phyloP scores from a whole-genome alignment of 2,329 filamentous ascomycete species.

The Phialophora macrospora region DNA sequence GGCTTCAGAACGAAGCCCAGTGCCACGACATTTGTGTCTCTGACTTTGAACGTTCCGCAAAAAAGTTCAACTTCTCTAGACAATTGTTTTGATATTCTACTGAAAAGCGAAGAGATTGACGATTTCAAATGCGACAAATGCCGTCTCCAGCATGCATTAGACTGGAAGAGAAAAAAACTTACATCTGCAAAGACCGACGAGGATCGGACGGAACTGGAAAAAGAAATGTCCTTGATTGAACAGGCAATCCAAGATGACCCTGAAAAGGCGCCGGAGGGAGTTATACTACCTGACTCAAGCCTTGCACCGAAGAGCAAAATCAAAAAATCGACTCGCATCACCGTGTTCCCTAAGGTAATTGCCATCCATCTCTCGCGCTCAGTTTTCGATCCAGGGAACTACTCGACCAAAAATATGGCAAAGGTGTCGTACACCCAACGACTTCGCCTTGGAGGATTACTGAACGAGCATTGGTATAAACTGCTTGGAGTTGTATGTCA shows the following conservation, averaged over 20 bases:
- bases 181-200: slow-evolving; percentile 58
- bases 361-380: slow-evolving; percentile 91
- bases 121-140: slow-evolving; percentile 97
- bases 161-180: slow-evolving; percentile 65
- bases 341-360: slow-evolving; percentile 83
- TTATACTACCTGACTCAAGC: slow-evolving; percentile 74
- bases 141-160: slow-evolving; percentile 77
- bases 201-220: slow-evolving; percentile 59
- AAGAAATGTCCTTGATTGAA: slow-evolving; percentile 69
- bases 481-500: slow-evolving; percentile 88
- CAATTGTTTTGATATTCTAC: slow-evolving; percentile 87
- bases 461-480: slow-evolving; percentile 79
- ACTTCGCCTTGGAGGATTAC: slow-evolving; percentile 78
- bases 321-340: slow-evolving; percentile 84
- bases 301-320: slow-evolving; percentile 82
- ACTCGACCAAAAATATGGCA: slow-evolving; percentile 89
- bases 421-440: slow-evolving; percentile 91
- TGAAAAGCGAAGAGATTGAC: slow-evolving; percentile 95
- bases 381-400: slow-evolving; percentile 78
- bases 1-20: slow-evolving; percentile 85
- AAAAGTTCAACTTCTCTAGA: slow-evolving; percentile 79
- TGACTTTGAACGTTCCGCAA: slow-evolving; percentile 90
- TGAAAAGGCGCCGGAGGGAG: slow-evolving; percentile 72
- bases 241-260: slow-evolving; percentile 77
- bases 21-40: slow-evolving; percentile 83